phyloP scores from a whole-genome alignment of 805 yeast species.

The Tetrapisispora pingtungensis region DNA sequence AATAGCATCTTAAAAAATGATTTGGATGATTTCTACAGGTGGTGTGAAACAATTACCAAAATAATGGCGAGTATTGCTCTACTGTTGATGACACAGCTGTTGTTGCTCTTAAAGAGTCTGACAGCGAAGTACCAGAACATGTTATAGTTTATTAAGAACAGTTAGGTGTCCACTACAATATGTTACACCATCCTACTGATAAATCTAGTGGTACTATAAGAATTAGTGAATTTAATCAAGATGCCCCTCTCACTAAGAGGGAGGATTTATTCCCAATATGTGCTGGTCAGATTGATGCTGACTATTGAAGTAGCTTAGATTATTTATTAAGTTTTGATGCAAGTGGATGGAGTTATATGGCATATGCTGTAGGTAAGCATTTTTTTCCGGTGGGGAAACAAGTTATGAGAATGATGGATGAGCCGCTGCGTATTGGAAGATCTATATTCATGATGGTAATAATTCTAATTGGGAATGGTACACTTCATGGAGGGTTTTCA shows the following conservation, averaged over 20 bases:
- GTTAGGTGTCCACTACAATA: background rate
- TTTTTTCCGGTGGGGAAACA: background rate
- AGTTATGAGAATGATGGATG: no score
- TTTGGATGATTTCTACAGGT: background rate
- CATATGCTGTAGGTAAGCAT: background rate
- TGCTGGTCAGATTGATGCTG: background rate
- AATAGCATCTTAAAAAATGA: background rate
- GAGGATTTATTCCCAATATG: background rate
- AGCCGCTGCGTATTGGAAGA: no score
- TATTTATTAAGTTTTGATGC: background rate
- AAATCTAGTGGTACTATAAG: background rate
- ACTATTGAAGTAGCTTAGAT: background rate
- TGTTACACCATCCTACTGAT: background rate
- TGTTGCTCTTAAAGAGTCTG: background rate
- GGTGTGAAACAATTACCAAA: background rate
- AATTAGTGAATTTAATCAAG: background rate
- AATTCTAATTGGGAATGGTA: no score
- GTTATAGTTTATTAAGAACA: background rate
- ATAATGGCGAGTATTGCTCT: background rate
- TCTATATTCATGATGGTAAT: no score
- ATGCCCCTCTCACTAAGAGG: background rate
- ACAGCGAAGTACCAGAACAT: background rate
- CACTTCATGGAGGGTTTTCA: no score
- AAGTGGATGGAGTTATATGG: background rate
- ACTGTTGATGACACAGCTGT: background rate